Evolutionary conservation across 1,139 yeast species (phyloP), one percentile per base, ranked within the genome.

Genomic region (Lodderomyces theae): DNA sequence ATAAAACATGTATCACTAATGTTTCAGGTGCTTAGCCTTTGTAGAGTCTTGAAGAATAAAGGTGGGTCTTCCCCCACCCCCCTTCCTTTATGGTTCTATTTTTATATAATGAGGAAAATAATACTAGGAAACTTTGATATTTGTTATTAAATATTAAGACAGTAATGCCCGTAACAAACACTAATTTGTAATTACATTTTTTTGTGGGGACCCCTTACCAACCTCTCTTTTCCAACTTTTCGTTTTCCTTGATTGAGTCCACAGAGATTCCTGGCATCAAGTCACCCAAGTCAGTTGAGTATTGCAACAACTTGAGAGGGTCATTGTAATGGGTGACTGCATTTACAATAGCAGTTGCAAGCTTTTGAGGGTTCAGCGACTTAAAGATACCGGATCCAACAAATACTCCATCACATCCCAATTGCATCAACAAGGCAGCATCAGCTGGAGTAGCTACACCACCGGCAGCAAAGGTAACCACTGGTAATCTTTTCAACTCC

Each of bases 371-470:
- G 63, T 86, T 77, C 47, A 75, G 72, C 36, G 87, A 80, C 61
- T 82, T 81, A 77, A 86, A 86, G 51, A 86, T 86, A 35, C 95
- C 95, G 7, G 89, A 82, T n/a, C 95, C 95, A 32, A 86, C 95
- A 57, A 86, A 86, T 30, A 86, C 89, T 49, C 95, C 95, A 57
- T 86, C 95, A 60, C 89, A 84, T n/a, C 95, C 95, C 54, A 86
- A 71, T 63, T 86, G 90, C 95, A 86, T 86, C 64, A 88, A 82
- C 50, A 86, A 68, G 9, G 95, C 95, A 34, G 95, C 95, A 61
- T 86, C 95, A 2, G 92, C 82, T 22, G 95, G 95, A 9, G 95
- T 84, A 9, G 95, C 95, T 41, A 86, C 84, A 49, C 95, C 95
- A 39, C 95, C 95, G 34, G 95, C 95, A 32, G 95, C 94, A 61